Percentiles rank a stretch among this genome's conserved stretches.
These are phyloP conservation scores for Claviceps purpurea DNA, from an alignment of 2,329 filamentous ascomycete genomes.

Conservation along the genomic window DNA sequence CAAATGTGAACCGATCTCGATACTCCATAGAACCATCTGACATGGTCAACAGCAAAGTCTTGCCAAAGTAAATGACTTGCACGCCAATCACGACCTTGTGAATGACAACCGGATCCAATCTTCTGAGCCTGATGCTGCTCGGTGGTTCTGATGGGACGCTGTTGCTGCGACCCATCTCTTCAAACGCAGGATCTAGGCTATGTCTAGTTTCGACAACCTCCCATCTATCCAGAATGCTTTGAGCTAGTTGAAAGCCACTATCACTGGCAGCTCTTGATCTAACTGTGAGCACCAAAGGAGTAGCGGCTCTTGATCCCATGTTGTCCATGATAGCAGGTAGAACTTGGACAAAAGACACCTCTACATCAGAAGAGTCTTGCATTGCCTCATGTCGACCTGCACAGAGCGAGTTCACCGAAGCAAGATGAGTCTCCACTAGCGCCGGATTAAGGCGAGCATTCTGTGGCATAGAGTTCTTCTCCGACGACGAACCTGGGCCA, in stretches of 20 bases:
- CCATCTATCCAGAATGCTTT: constrained; percentile 74
- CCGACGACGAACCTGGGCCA: constrained; percentile 33
- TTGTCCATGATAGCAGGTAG: constrained; percentile 52
- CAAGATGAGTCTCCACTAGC: constrained; percentile 42
- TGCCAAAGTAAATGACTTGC: constrained; percentile 55
- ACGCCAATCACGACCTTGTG: constrained; percentile 60
- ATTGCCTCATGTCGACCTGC: constrained; percentile 28
- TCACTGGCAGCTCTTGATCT: constrained; percentile 47
- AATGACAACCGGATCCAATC: constrained; percentile 54
- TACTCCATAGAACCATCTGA: constrained; percentile 75
- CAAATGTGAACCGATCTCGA: constrained; percentile 62
- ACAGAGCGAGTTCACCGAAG: constrained; percentile 43
- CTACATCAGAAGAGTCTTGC: constrained; percentile 38
- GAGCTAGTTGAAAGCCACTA: constrained; percentile 47
- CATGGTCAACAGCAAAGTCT: constrained; percentile 57
- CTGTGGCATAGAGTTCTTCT: constrained; percentile 36
- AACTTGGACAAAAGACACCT: constrained; percentile 63
- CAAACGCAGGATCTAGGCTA: constrained; percentile 60
- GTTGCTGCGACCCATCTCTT: constrained; percentile 57
- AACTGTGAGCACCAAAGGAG: constrained; percentile 57
- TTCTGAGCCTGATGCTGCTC: constrained; percentile 35
- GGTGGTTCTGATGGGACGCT: constrained; percentile 25
- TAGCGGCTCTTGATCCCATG: constrained; percentile 37
- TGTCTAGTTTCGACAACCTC: constrained; percentile 58
- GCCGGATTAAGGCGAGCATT: constrained; percentile 35